Evolutionary conservation across 2,329 filamentous ascomycete species (phyloP).

Genomic region (Cercospora zeina): DNA sequence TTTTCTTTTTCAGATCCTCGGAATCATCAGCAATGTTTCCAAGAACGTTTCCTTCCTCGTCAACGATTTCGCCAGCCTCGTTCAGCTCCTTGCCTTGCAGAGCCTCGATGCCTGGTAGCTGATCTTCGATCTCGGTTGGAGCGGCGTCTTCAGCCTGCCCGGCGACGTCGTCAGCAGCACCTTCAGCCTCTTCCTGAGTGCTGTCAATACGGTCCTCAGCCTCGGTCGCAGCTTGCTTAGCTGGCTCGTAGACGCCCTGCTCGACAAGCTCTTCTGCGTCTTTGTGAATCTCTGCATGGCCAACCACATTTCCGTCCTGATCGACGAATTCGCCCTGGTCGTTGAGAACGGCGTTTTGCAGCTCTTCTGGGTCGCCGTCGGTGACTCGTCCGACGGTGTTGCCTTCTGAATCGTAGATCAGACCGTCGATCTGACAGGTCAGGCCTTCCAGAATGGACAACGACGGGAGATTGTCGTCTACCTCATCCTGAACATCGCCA

Average conservation of each 20-base stretch:
- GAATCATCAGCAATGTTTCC: conserved; percentile 49
- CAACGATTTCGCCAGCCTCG: conserved; percentile 52
- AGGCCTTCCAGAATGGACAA: conserved; percentile 52
- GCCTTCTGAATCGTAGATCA: conserved; percentile 54
- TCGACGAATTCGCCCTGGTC: conserved; percentile 58
- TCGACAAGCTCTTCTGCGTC: conserved; percentile 47
- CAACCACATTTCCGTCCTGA: conserved; percentile 55
- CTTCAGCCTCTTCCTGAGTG: conserved; percentile 39
- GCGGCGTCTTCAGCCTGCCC: conserved; percentile 37
- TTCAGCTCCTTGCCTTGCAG: conserved; percentile 55
- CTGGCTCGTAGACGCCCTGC: conserved; percentile 49
- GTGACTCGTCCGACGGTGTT: conserved; percentile 52
- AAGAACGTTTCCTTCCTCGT: conserved; percentile 53
- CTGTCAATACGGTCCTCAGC: conserved; percentile 46
- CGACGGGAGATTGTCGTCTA: conserved; percentile 44
- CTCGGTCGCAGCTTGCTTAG: conserved; percentile 45
- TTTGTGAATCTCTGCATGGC: conserved; percentile 53
- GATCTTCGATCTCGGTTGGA: conserved; percentile 47
- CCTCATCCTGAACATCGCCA: conserved; percentile 39
- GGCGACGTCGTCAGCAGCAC: conserved; percentile 35
- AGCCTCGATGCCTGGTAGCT: conserved; percentile 54
- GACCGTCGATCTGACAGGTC: conserved; percentile 49
- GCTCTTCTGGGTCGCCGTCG: conserved; percentile 52
- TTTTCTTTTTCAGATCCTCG: conserved; percentile 45
- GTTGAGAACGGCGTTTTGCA: conserved; percentile 53